Evolutionary conservation across 352 stramenopile genomes (phyloP).

Genomic region (Globisporangium emineosum): DNA sequence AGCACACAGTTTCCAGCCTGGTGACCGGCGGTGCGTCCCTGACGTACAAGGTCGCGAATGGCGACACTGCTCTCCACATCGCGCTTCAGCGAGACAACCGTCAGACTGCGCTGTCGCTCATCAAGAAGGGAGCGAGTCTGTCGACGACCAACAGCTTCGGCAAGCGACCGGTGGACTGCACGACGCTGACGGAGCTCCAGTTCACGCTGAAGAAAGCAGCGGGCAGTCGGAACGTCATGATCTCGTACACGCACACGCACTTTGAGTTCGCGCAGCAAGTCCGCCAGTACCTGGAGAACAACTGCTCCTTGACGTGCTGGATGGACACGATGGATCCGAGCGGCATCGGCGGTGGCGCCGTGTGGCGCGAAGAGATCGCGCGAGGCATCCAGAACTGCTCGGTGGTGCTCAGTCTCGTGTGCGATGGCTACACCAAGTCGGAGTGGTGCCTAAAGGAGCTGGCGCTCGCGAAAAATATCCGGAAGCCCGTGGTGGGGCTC

Average conservation of each 20-base stretch:
- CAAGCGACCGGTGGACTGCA: slow-evolving; percentile 75
- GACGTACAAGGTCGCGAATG: slow-evolving; percentile 28
- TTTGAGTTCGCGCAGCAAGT: slow-evolving; percentile 56
- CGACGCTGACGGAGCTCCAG: slow-evolving; percentile 71
- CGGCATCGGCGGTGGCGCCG: slow-evolving; percentile 65
- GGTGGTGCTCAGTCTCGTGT: slow-evolving; percentile 69
- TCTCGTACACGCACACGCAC: slow-evolving; percentile 77
- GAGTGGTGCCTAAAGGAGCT: slow-evolving; percentile 84
- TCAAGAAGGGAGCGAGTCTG: slow-evolving; percentile 71
- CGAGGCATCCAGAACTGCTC: slow-evolving; percentile 73
- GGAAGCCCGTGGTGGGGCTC: slow-evolving; percentile 56
- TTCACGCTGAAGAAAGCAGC: slow-evolving; percentile 77
- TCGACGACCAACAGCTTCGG: slow-evolving; percentile 59
- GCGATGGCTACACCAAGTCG: slow-evolving; percentile 66
- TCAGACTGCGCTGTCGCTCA: slow-evolving; percentile 58
- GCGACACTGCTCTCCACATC: slow-evolving; percentile 75
- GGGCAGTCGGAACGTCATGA: slow-evolving; percentile 75
- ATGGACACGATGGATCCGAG: slow-evolving; percentile 85
- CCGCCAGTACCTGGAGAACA: slow-evolving; percentile 58
- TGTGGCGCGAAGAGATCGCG: slow-evolving; percentile 82
- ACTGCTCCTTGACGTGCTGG: slow-evolving; percentile 66
- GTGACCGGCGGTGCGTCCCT: slow-evolving; percentile 42
- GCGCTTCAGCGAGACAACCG: slow-evolving; percentile 67
- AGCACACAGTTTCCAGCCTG: slow-evolving; percentile 41
- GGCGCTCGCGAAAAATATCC: slow-evolving; percentile 66